Evolutionary conservation across 2,329 filamentous ascomycete genomes (phyloP), one percentile per base, ranked within the genome.

Genomic region (Phoma herbarum): DNA sequence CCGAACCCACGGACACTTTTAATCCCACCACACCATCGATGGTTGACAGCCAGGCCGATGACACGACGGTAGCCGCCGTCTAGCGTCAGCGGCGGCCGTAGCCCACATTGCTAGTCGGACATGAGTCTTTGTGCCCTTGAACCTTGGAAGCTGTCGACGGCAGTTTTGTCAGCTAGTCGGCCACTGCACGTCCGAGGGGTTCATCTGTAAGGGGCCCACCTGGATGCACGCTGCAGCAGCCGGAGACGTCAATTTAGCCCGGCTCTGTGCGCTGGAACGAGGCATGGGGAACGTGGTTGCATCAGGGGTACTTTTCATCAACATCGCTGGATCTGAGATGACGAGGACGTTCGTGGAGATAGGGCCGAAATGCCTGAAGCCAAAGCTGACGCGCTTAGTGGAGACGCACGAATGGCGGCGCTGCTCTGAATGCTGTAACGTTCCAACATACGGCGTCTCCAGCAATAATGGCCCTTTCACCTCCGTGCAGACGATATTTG

Each of bases 221-320:
- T 53, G 50, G 42, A 61, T 49, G 61, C 57, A 53, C 43, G 59
- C 60, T 67, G 63, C 65, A 69, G 62, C 59, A 63, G 59, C 56
- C 52, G 61, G 41, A 59, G 46, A 63, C 60, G 62, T 69, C 67
- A 66, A 70, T 72, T 66, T 68, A 67, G 64, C 54, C 59, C 50
- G 57, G 64, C 63, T 66, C 68, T 70, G 69, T 72, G 70, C 64
- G 67, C 65, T 64, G 60, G 66, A 68, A 73, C 68, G 65, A 69
- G 55, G 68, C 62, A 68, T 52, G 60, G 72, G 71, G 65, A 63
- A 59, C 54, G 66, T 62, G 52, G 66, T 65, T 49, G 53, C 43
- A 64, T 58, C 66, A 66, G 69, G 72, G 67, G 60, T 66, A 41
- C 52, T 37, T 54, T 54, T 33, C 26, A 47, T 46, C 45, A 54